phyloP scores from a whole-genome alignment of 2,329 filamentous ascomycete genomes.

The Neofusicoccum sp. region DNA sequence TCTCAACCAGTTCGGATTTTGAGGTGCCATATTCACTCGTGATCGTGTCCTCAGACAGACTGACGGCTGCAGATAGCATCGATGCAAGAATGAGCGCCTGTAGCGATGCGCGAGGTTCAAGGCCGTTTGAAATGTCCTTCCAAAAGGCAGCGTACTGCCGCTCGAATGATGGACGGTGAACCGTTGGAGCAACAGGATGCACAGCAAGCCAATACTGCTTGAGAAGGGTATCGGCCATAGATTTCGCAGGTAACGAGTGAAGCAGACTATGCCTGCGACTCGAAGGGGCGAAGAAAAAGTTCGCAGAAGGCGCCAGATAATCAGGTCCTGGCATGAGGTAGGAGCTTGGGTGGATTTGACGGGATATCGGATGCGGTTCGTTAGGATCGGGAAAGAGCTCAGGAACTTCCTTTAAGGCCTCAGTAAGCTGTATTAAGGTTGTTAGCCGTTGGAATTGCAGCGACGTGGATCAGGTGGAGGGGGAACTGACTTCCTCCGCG shows the following conservation, averaged over 20 bases:
- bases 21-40: constrained; percentile 54
- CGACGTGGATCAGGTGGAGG: background rate
- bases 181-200: constrained; percentile 65
- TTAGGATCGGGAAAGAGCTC: constrained; percentile 15
- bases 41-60: constrained; percentile 58
- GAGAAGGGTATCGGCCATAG: constrained; percentile 61
- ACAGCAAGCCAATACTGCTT: constrained; percentile 67
- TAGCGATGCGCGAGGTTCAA: constrained; percentile 62
- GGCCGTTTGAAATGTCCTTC: constrained; percentile 57
- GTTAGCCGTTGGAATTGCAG: constrained; percentile 18
- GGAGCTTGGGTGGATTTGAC: constrained; percentile 24
- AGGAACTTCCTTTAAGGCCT: constrained; percentile 32
- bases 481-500: constrained; percentile 61
- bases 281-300: constrained; percentile 62
- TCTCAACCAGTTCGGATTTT: constrained; percentile 59
- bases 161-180: constrained; percentile 68
- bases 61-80: constrained; percentile 67
- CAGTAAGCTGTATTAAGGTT: constrained; percentile 26
- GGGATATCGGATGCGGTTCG: constrained; percentile 21
- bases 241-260: constrained; percentile 59
- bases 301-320: constrained; percentile 67
- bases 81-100: constrained; percentile 69
- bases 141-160: constrained; percentile 64
- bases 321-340: constrained; percentile 64
- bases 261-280: constrained; percentile 47